These are phyloP conservation scores for Cucurbitaria berberidis DNA, from an alignment of 2,329 filamentous ascomycete genomes.

Conservation along the genomic window DNA sequence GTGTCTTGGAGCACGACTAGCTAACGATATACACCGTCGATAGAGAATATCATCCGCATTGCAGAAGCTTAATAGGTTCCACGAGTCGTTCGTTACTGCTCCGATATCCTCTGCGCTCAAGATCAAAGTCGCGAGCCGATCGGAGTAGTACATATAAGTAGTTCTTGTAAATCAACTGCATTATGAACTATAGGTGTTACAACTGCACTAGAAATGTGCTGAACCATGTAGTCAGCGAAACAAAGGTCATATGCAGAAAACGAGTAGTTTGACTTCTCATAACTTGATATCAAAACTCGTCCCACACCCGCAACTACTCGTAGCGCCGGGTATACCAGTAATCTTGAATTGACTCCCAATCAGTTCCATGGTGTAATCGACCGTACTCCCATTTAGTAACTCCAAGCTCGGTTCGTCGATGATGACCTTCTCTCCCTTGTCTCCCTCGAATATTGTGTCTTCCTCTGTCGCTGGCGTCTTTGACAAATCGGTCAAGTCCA, in stretches of 20 bases:
- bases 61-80: too few relatives aligned
- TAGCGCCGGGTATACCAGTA: slow-evolving; percentile 87
- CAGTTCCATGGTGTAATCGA: slow-evolving; percentile 95
- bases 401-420: slow-evolving; percentile 88
- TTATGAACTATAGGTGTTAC: too few relatives aligned
- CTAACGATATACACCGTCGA: too few relatives aligned
- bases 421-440: slow-evolving; percentile 75
- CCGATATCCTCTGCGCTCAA: too few relatives aligned
- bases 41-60: too few relatives aligned
- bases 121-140: too few relatives aligned
- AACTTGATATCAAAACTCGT: slow-evolving; percentile 93
- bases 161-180: too few relatives aligned
- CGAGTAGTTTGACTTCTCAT: slow-evolving; percentile 11
- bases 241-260: too few relatives aligned
- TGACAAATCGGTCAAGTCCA: slow-evolving; percentile 76
- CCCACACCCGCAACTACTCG: slow-evolving; percentile 94
- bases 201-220: too few relatives aligned
- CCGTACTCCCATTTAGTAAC: slow-evolving; percentile 87
- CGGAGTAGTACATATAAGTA: too few relatives aligned
- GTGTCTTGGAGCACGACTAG: background rate
- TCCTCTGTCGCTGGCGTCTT: slow-evolving; percentile 64
- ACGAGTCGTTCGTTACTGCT: too few relatives aligned
- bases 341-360: slow-evolving; percentile 97
- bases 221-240: background rate
- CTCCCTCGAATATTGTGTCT: slow-evolving; percentile 84